A percentile compares a stretch with the other conserved stretches of the same genome.
These are phyloP conservation scores for Aaosphaeria arxii DNA, from an alignment of 2,329 filamentous ascomycete genomes.

Conservation along the genomic window DNA sequence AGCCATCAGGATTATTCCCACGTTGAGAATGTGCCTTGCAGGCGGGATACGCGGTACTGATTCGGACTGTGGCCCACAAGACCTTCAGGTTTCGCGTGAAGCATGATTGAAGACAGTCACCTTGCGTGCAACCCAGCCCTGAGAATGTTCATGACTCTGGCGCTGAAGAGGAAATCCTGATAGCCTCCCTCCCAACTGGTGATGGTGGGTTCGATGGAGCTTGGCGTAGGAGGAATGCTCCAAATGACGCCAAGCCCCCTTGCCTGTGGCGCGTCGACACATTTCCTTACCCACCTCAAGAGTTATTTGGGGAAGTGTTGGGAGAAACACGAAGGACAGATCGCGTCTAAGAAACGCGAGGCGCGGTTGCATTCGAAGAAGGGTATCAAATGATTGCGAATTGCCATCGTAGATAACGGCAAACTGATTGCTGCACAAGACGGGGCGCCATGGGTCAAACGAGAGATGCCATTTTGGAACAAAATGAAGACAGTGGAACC, in stretches of 20 bases:
- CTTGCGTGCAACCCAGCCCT: constrained; percentile 22
- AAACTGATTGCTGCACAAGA: too few relatives aligned
- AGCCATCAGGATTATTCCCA: constrained; percentile 25
- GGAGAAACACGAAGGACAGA: constrained; percentile 10
- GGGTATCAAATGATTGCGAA: not conserved
- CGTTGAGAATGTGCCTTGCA: constrained; percentile 36
- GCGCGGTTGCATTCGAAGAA: constrained; percentile 3
- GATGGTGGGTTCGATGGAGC: constrained; percentile 11
- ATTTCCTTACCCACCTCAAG: constrained; percentile 8
- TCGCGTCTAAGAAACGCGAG: constrained; percentile 2
- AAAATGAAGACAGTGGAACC: too few relatives aligned
- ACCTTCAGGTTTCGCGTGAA: constrained; percentile 25
- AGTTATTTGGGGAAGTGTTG: constrained; percentile 10
- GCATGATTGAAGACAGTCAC: constrained; percentile 18
- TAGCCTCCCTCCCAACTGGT: constrained; percentile 7
- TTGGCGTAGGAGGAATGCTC: constrained; percentile 25
- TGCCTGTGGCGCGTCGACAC: constrained; percentile 12
- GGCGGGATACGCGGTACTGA: constrained; percentile 24
- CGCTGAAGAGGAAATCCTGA: constrained; percentile 14
- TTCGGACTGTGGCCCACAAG: constrained; percentile 16
- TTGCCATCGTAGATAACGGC: too few relatives aligned
- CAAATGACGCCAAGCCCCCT: constrained; percentile 17
- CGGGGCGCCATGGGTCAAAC: too few relatives aligned
- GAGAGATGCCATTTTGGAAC: too few relatives aligned
- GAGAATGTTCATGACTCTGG: constrained; percentile 18